Conservation (phyloP, 805 yeast genomes). For the Ogataea allantospora region DNA sequence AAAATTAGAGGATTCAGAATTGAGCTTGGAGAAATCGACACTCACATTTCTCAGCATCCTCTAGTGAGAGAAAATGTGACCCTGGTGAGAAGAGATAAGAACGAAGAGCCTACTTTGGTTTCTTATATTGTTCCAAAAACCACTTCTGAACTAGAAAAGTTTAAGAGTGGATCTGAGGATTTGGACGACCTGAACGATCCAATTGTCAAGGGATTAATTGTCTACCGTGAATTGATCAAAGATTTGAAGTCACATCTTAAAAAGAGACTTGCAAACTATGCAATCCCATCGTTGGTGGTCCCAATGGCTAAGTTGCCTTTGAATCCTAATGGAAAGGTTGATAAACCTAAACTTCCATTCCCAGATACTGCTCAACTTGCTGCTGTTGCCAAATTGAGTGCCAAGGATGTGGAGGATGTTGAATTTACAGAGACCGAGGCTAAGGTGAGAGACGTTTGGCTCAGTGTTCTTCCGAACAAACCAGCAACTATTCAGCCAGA, state of each 20-base stretch:
- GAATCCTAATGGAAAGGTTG: slow-evolving; percentile 98
- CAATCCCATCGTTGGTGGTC: slow-evolving; percentile 88
- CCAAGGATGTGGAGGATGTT: slow-evolving; percentile 43
- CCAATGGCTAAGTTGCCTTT: slow-evolving; percentile 85
- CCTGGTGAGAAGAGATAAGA: slow-evolving; percentile 85
- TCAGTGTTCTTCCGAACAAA: slow-evolving; percentile 75
- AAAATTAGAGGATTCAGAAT: slow-evolving; percentile 98
- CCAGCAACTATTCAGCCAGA: slow-evolving; percentile 74
- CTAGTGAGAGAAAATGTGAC: slow-evolving; percentile 91
- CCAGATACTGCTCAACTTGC: slow-evolving; percentile 87
- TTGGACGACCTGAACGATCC: slow-evolving; percentile 54
- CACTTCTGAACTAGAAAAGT: slow-evolving; percentile 43
- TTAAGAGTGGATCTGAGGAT: slow-evolving; percentile 51
- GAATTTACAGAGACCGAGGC: slow-evolving; percentile 65
- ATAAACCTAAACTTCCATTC: slow-evolving; percentile 94
- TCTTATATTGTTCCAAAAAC: slow-evolving; percentile 84
- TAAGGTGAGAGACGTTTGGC: slow-evolving; percentile 79
- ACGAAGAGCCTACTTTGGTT: slow-evolving; percentile 87
- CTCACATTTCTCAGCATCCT: slow-evolving; percentile 93
- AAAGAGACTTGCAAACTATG: slow-evolving; percentile 87
- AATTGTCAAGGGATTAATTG: slow-evolving; percentile 74
- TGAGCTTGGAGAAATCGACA: slow-evolving; percentile 97
- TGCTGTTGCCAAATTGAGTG: slow-evolving; percentile 59
- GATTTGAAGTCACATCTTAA: slow-evolving; percentile 80
- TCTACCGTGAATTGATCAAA: slow-evolving; percentile 72